Evolutionary conservation across 2,329 filamentous ascomycete genomes (phyloP).

Genomic region (Colletotrichum caudatum): DNA sequence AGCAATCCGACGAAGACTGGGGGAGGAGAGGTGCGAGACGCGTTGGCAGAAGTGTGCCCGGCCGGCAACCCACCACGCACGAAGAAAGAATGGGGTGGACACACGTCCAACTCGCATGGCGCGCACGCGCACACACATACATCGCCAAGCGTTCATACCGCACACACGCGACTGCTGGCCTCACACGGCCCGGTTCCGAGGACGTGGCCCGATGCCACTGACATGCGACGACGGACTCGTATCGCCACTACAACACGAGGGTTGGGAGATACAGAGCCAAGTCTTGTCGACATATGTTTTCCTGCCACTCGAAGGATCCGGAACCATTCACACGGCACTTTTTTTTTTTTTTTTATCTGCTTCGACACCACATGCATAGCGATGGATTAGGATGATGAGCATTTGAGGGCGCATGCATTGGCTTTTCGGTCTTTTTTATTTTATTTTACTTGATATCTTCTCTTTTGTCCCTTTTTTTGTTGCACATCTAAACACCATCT

Average conservation of each 20-base stretch:
- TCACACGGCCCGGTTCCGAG: slow-evolving; percentile 32
- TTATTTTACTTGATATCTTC: background rate
- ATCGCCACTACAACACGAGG: background rate
- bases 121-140: slow-evolving; percentile 22
- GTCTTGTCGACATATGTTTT: slow-evolving; percentile 12
- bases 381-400: slow-evolving; percentile 33
- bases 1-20: slow-evolving; percentile 30
- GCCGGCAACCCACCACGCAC: background rate
- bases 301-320: slow-evolving; percentile 11
- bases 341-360: slow-evolving; percentile 19
- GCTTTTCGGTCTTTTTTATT: background rate
- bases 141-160: slow-evolving; percentile 12
- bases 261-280: slow-evolving; percentile 26
- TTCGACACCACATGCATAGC: slow-evolving; percentile 41
- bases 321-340: slow-evolving; percentile 7
- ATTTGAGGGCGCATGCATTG: slow-evolving; percentile 36
- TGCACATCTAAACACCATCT: background rate
- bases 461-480: background rate
- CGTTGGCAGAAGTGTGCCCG: slow-evolving; percentile 23
- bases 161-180: slow-evolving; percentile 8
- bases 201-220: slow-evolving; percentile 30
- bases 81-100: slow-evolving; percentile 22
- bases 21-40: slow-evolving; percentile 24
- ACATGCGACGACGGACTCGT: slow-evolving; percentile 25
- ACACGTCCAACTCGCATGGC: slow-evolving; percentile 34